Percentiles rank a stretch among this genome's conserved stretches.
phyloP scores from a whole-genome alignment of 768 basidiomycete species.

The Jaapia argillacea region DNA sequence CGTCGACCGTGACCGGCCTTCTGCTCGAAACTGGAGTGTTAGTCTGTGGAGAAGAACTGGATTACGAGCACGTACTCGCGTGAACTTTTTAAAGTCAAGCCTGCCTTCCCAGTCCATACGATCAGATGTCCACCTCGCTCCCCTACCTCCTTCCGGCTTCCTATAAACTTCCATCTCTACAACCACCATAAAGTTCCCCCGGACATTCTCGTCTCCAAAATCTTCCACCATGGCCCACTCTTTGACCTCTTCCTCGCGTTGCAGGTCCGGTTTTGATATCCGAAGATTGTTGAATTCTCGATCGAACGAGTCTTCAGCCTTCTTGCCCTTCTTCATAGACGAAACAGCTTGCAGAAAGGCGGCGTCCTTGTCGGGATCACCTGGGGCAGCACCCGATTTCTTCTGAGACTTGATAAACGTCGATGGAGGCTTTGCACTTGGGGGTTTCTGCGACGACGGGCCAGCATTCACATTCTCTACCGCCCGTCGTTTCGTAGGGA shows the following conservation, averaged over 20 bases:
- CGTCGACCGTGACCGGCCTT: constrained; percentile 16
- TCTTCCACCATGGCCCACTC: constrained; percentile 55
- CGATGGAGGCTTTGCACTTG: not conserved
- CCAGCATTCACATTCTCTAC: not conserved
- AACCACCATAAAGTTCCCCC: constrained; percentile 78
- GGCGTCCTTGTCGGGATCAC: constrained; percentile 55
- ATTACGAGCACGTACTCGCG: constrained; percentile 51
- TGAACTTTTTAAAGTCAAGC: constrained; percentile 74
- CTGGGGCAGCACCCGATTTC: constrained; percentile 25
- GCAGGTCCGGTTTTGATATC: constrained; percentile 55
- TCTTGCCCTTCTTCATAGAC: constrained; percentile 61
- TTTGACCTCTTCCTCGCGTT: constrained; percentile 33
- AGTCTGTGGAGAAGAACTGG: too few species aligned
- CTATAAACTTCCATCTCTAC: constrained; percentile 51
- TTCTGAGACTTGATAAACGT: constrained; percentile 4
- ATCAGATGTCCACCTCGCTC: constrained; percentile 12
- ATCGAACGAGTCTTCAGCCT: constrained; percentile 60
- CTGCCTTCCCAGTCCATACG: constrained; percentile 35
- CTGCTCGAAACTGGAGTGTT: too few species aligned
- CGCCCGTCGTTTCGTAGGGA: not conserved
- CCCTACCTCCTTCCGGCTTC: constrained; percentile 16
- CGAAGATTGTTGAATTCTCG: constrained; percentile 72
- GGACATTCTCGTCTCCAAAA: constrained; percentile 53
- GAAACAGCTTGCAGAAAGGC: constrained; percentile 67
- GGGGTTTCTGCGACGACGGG: not conserved